Evolutionary conservation across 306 rosid genomes (phyloP).

Genomic region (Quercus mongolica): DNA sequence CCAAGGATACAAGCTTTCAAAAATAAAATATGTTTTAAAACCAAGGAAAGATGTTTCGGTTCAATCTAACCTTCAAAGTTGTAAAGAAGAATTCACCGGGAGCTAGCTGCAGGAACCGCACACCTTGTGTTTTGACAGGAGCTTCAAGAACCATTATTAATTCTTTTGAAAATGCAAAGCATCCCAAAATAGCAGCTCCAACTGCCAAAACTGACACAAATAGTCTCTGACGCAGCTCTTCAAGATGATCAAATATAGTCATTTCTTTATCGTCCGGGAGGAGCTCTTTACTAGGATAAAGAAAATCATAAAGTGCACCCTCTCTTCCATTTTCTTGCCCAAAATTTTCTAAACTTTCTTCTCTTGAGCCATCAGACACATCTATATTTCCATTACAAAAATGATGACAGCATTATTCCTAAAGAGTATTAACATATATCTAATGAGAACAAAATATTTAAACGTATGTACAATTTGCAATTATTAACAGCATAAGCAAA

Average conservation of each 20-base stretch:
- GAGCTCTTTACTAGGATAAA: conserved; percentile 84
- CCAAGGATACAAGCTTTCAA: too few relatives aligned
- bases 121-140: conserved; percentile 88
- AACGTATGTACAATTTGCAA: too few relatives aligned
- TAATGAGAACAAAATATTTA: too few relatives aligned
- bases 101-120: conserved; percentile 87
- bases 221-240: conserved; percentile 93
- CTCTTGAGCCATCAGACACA: conserved; percentile 26
- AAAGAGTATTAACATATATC: not conserved
- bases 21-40: too few relatives aligned
- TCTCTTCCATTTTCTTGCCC: conserved; percentile 37
- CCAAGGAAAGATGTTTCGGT: not conserved
- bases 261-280: conserved; percentile 96
- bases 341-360: conserved; percentile 33
- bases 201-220: conserved; percentile 77
- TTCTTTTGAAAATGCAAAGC: conserved; percentile 89
- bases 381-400: conserved; percentile 29
- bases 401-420: conserved; percentile 17
- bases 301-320: conserved; percentile 57
- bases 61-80: conserved; percentile 63
- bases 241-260: conserved; percentile 94
- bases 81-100: conserved; percentile 99
- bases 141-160: conserved; percentile 72
- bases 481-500: too few relatives aligned
- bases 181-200: conserved; percentile 77